phyloP scores from a whole-genome alignment of 1,284 basidiomycete species.

The Microbotryomycetes sp. region DNA sequence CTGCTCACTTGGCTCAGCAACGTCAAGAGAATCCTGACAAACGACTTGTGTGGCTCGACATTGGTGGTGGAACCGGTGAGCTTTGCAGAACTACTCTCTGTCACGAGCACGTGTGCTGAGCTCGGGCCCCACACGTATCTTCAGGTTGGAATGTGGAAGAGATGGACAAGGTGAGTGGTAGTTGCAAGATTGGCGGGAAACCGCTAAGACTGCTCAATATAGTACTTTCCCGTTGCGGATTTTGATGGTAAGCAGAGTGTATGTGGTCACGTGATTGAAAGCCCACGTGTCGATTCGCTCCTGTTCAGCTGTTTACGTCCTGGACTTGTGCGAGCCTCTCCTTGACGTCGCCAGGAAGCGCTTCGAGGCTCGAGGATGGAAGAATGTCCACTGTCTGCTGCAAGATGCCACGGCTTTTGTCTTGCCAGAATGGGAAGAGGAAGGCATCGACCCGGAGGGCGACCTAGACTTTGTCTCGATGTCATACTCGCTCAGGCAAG shows the following conservation, averaged over 20 bases:
- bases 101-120: not conserved
- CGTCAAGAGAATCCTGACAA: constrained; percentile 44
- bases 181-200: not conserved
- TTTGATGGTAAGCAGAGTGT: constrained; percentile 47
- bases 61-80: constrained; percentile 68
- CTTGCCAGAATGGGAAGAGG: constrained; percentile 54
- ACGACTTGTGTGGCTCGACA: constrained; percentile 68
- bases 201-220: not conserved
- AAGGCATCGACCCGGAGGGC: constrained; percentile 50
- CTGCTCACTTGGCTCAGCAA: constrained; percentile 56
- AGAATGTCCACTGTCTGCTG: constrained; percentile 64
- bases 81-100: not conserved
- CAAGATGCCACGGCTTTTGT: constrained; percentile 66
- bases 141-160: constrained; percentile 70
- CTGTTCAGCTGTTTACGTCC: constrained; percentile 53
- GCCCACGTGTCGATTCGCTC: not conserved
- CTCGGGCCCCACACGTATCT: not conserved
- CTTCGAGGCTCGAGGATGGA: constrained; percentile 62
- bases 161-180: constrained; percentile 52
- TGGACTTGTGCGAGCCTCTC: constrained; percentile 33
- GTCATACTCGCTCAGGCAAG: constrained; percentile 63
- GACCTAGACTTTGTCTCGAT: constrained; percentile 58
- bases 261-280: not conserved
- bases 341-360: constrained; percentile 63
- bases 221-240: constrained; percentile 54